Conservation (phyloP, 768 basidiomycete genomes). For the Amanita exitialis region DNA sequence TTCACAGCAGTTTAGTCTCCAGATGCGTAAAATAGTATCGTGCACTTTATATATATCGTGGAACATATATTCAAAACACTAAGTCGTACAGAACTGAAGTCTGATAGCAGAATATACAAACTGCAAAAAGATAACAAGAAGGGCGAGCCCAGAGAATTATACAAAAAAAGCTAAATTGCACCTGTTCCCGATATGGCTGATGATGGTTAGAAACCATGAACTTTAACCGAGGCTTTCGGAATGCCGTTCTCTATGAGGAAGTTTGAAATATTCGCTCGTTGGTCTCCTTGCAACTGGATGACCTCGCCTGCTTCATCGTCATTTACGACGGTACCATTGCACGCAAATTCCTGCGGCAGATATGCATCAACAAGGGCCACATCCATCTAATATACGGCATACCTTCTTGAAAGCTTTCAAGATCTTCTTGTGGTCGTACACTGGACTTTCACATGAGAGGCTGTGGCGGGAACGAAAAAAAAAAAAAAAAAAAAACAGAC, state of each 20-base stretch:
- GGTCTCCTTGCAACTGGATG: conserved; percentile 98
- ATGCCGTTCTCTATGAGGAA: conserved; percentile 85
- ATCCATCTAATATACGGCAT: neutral
- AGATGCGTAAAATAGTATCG: neutral
- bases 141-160: neutral
- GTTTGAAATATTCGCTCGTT: conserved; percentile 79
- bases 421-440: conserved; percentile 96
- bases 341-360: conserved; percentile 80
- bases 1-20: conserved; percentile 4
- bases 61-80: conserved; percentile 10
- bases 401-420: conserved; percentile 99
- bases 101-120: conserved; percentile 10
- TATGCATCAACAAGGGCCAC: neutral
- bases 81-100: conserved; percentile 17
- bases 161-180: neutral
- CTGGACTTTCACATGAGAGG: conserved; percentile 27
- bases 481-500: conserved; percentile 33
- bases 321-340: conserved; percentile 94
- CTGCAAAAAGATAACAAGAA: conserved; percentile 4
- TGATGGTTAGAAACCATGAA: conserved; percentile 72
- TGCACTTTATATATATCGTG: neutral
- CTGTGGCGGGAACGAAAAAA: conserved; percentile 4
- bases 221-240: conserved; percentile 67
- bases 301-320: conserved; percentile 95
- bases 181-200: neutral